A percentile compares a stretch with the other conserved stretches of the same genome.
phyloP scores from a whole-genome alignment of 1,284 basidiomycete species.

The Cerioporus squamosus region DNA sequence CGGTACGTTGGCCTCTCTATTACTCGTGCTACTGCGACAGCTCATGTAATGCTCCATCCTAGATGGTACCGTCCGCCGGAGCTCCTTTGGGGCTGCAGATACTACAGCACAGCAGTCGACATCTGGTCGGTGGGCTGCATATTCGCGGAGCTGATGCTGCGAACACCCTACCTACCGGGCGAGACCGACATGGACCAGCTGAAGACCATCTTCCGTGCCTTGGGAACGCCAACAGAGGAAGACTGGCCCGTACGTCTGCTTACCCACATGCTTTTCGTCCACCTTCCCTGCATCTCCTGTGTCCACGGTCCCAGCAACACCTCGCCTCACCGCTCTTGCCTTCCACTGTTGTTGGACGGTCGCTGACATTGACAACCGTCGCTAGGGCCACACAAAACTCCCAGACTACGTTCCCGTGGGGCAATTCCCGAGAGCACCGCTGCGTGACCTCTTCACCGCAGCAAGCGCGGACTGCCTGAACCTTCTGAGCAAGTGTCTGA shows the following conservation, averaged over 20 bases:
- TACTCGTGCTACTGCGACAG: slow-evolving; percentile 2
- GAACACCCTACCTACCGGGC: slow-evolving; percentile 92
- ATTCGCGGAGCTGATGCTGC: slow-evolving; percentile 94
- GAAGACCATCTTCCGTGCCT: slow-evolving; percentile 91
- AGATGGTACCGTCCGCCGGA: slow-evolving; percentile 99
- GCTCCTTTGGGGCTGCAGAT: slow-evolving; percentile 85
- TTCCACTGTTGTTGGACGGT: no score
- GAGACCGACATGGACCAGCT: slow-evolving; percentile 97
- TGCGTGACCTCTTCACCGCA: slow-evolving; percentile 89
- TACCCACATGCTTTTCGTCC: neutral
- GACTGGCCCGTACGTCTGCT: slow-evolving; percentile 86
- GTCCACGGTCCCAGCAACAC: neutral
- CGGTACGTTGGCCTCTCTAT: slow-evolving; percentile 51
- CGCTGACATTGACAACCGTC: slow-evolving; percentile 1
- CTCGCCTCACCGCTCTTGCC: no score
- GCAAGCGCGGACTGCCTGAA: slow-evolving; percentile 89
- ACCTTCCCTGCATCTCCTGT: neutral
- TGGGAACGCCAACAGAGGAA: slow-evolving; percentile 94
- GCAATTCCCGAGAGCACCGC: slow-evolving; percentile 80
- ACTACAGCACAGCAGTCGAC: slow-evolving; percentile 89
- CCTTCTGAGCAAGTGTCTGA: slow-evolving; percentile 78
- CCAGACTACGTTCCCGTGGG: slow-evolving; percentile 88
- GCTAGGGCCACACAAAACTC: slow-evolving; percentile 87
- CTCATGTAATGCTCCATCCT: slow-evolving; percentile 1
- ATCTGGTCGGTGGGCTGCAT: slow-evolving; percentile 97